Conservation (phyloP, 1,139 yeast species). For the Kodamaea suecica region DNA sequence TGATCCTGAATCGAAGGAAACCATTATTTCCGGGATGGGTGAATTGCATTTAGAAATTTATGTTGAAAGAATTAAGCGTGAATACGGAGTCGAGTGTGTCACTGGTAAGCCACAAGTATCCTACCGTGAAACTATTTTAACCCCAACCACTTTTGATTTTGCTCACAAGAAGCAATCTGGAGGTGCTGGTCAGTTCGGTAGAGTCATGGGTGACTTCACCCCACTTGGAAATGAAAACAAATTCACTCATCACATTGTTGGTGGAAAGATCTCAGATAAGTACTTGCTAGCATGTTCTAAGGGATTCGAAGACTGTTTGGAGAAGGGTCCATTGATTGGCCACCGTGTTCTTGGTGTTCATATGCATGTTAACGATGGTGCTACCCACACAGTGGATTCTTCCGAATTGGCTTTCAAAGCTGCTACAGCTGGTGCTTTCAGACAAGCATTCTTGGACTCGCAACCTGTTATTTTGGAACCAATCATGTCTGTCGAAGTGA, state of each 20-base stretch:
- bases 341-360: slow-evolving; percentile 89
- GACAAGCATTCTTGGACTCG: slow-evolving; percentile 80
- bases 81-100: slow-evolving; percentile 90
- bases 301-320: slow-evolving; percentile 93
- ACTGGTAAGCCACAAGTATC: slow-evolving; percentile 99
- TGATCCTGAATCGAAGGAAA: slow-evolving; percentile 91
- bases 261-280: slow-evolving; percentile 96
- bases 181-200: slow-evolving; percentile 99
- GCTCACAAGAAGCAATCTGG: slow-evolving; percentile 98
- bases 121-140: slow-evolving; percentile 87
- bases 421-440: slow-evolving; percentile 90
- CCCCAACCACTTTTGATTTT: slow-evolving; percentile 78
- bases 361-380: slow-evolving; percentile 96
- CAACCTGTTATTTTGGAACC: slow-evolving; percentile 93
- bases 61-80: slow-evolving; percentile 97
- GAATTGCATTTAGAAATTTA: slow-evolving; percentile 95
- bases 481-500: slow-evolving; percentile 87
- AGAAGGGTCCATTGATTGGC: slow-evolving; percentile 95
- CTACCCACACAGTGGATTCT: slow-evolving; percentile 94
- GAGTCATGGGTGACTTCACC: slow-evolving; percentile 83
- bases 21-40: slow-evolving; percentile 98
- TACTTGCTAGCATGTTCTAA: slow-evolving; percentile 90
- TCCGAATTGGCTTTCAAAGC: slow-evolving; percentile 93
- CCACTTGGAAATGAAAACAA: slow-evolving; percentile 66
- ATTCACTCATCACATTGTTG: slow-evolving; percentile 85